phyloP scores from a whole-genome alignment of 2,329 filamentous ascomycete genomes.

The Talaromyces sp. region DNA sequence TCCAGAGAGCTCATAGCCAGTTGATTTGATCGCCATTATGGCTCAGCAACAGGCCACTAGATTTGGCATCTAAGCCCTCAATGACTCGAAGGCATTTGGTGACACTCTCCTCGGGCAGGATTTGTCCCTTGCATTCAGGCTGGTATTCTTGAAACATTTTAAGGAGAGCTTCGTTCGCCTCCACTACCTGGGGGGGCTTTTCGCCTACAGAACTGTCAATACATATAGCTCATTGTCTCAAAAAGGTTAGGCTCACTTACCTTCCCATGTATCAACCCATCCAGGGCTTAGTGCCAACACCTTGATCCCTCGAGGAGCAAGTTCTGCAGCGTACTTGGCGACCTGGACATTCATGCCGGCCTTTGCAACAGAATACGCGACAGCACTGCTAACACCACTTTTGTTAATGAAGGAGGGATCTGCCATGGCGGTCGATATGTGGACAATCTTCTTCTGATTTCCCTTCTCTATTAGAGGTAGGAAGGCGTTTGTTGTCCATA shows the following conservation, averaged over 20 bases:
- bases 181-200: constrained; percentile 9
- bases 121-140: constrained; percentile 25
- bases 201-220: constrained; percentile 9
- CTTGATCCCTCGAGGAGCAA: constrained; percentile 35
- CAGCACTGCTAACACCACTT: constrained; percentile 23
- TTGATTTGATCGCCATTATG: constrained; percentile 29
- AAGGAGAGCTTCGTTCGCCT: constrained; percentile 20
- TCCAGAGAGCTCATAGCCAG: constrained; percentile 5
- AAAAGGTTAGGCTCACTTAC: constrained; percentile 15
- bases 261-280: constrained; percentile 24
- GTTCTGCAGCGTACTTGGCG: constrained; percentile 45
- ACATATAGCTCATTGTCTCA: background rate
- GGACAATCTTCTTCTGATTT: constrained; percentile 46
- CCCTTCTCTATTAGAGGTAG: constrained; percentile 45
- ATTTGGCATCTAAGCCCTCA: constrained; percentile 21
- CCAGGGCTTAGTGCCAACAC: constrained; percentile 39
- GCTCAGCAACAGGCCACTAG: constrained; percentile 27
- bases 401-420: constrained; percentile 29
- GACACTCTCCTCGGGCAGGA: constrained; percentile 30
- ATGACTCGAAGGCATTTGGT: constrained; percentile 28
- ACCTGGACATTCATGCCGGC: constrained; percentile 45
- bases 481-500: constrained; percentile 35
- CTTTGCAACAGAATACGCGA: constrained; percentile 44
- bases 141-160: constrained; percentile 23
- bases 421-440: constrained; percentile 43